phyloP scores from a whole-genome alignment of 2,329 filamentous ascomycete species.

The Talaromyces rugulosus region DNA sequence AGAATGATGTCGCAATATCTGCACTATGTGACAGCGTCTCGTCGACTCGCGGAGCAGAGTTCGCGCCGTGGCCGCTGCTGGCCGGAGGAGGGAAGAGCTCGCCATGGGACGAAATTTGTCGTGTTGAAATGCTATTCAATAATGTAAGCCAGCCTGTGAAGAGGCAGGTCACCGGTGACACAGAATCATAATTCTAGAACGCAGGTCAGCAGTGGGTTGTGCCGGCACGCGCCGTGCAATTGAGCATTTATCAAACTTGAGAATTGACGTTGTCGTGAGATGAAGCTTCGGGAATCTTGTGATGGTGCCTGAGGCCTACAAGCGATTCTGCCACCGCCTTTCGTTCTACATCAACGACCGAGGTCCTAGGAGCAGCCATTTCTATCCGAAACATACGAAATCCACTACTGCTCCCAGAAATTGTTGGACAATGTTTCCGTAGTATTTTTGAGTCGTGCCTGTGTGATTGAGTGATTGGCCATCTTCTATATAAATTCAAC shows the following conservation, averaged over 20 bases:
- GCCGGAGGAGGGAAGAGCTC: constrained; percentile 1
- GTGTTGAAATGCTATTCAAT: neutral
- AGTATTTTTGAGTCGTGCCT: neutral
- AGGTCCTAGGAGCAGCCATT: neutral
- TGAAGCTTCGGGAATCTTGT: no score
- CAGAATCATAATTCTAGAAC: neutral
- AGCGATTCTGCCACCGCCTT: neutral
- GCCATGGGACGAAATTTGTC: neutral
- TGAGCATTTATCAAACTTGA: neutral
- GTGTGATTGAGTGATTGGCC: neutral
- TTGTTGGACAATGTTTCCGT: neutral
- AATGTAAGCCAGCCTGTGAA: neutral
- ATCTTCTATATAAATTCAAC: neutral
- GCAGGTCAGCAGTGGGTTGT: neutral
- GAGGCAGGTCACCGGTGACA: neutral
- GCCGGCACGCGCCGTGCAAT: neutral
- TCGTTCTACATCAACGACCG: neutral
- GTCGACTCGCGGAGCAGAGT: constrained; percentile 3
- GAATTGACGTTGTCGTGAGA: neutral
- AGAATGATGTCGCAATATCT: constrained; percentile 26
- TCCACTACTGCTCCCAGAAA: neutral
- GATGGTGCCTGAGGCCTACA: neutral
- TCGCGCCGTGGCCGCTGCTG: constrained; percentile 5
- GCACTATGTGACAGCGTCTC: neutral
- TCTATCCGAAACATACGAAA: neutral